phyloP scores from a whole-genome alignment of 257 asterid species.

The Salvia hispanica region DNA sequence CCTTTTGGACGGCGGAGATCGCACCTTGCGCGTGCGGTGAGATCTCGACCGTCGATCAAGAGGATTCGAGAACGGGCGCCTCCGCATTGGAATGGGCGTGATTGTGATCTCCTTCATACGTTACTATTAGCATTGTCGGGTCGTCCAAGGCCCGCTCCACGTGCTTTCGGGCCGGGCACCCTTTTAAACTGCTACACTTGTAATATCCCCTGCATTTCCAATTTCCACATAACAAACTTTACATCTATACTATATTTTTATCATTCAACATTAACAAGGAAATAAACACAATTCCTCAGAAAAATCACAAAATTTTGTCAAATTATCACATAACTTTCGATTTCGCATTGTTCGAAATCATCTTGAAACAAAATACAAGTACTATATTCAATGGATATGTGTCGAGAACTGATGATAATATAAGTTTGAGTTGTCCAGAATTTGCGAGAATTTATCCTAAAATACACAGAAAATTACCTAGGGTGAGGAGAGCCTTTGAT shows the following conservation, averaged over 20 bases:
- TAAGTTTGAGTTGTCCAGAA: too few relatives aligned
- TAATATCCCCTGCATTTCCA: slow-evolving; percentile 58
- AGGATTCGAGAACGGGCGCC: slow-evolving; percentile 59
- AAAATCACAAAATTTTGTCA: too few relatives aligned
- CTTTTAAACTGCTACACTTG: slow-evolving; percentile 69
- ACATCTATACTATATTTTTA: too few relatives aligned
- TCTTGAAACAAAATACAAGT: too few relatives aligned
- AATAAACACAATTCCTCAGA: too few relatives aligned
- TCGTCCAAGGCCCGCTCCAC: slow-evolving; percentile 73
- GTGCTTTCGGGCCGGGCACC: slow-evolving; percentile 74
- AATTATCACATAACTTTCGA: too few relatives aligned
- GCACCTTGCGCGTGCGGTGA: neutral
- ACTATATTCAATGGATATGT: too few relatives aligned
- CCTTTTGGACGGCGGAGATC: slow-evolving; percentile 34
- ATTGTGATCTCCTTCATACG: slow-evolving; percentile 70
- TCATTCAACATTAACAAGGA: too few relatives aligned
- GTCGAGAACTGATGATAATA: too few relatives aligned
- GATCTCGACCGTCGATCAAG: slow-evolving; percentile 37
- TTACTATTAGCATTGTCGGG: slow-evolving; percentile 61
- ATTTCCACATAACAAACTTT: neutral
- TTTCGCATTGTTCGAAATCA: too few relatives aligned
- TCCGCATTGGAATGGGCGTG: slow-evolving; percentile 50
- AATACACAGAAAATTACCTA: slow-evolving; percentile 32
- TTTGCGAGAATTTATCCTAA: too few relatives aligned
- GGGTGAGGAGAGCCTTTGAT: slow-evolving; percentile 87